Evolutionary conservation across 1,284 basidiomycete species (phyloP).

Genomic region (Termitomyces sp.): DNA sequence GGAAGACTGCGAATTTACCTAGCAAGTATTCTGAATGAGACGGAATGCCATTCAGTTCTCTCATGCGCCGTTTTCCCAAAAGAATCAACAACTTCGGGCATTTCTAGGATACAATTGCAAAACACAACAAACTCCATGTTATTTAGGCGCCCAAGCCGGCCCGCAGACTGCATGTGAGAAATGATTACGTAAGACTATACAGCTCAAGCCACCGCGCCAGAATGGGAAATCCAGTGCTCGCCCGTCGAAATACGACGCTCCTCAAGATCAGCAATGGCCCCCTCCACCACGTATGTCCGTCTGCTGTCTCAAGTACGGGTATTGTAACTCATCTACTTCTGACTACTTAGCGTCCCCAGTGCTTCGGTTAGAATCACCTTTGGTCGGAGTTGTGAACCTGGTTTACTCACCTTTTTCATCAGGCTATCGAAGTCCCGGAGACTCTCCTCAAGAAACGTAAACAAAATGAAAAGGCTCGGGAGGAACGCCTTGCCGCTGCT

Average conservation of each 20-base stretch:
- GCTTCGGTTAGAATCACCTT: slow-evolving; percentile 52
- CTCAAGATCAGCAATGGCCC: slow-evolving; percentile 58
- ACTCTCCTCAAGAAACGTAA: slow-evolving; percentile 99
- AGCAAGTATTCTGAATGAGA: too few species aligned
- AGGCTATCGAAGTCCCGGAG: slow-evolving; percentile 94
- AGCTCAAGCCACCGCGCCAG: slow-evolving; percentile 36
- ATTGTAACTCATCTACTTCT: slow-evolving; percentile 9
- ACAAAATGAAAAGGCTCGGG: slow-evolving; percentile 95
- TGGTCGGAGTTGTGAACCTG: neutral
- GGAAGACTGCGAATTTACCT: too few species aligned
- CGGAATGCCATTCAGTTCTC: too few species aligned
- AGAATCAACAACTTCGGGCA: too few species aligned
- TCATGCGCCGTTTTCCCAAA: neutral
- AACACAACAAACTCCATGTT: too few species aligned
- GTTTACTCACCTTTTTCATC: slow-evolving; percentile 12
- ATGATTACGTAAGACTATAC: slow-evolving; percentile 39
- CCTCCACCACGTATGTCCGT: slow-evolving; percentile 61
- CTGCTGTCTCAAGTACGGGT: neutral
- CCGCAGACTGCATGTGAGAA: too few species aligned
- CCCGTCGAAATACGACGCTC: slow-evolving; percentile 30
- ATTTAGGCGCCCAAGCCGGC: too few species aligned
- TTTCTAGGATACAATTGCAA: too few species aligned
- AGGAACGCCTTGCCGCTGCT: slow-evolving; percentile 89
- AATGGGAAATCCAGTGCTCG: slow-evolving; percentile 17
- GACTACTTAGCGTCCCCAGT: slow-evolving; percentile 53